A percentile compares a stretch with the other conserved stretches of the same genome.
phyloP scores from a whole-genome alignment of 225 moss, liverwort and hornwort species.

The Takakia lepidozioides region DNA sequence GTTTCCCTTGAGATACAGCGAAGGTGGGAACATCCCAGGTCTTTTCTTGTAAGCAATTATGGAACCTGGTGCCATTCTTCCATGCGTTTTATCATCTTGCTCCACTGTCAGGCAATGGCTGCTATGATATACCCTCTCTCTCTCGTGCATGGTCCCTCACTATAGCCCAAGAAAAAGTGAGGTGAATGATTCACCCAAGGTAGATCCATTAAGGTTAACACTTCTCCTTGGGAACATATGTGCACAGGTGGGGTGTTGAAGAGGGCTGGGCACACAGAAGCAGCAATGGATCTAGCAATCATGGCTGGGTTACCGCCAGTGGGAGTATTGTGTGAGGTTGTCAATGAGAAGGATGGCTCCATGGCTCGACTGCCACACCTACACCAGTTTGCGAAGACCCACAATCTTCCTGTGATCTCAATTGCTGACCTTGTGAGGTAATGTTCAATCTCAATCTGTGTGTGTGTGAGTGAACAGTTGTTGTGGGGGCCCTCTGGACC shows the following conservation, averaged over 20 bases:
- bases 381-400: constrained; percentile 53
- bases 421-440: constrained; percentile 93
- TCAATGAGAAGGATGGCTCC: constrained; percentile 67
- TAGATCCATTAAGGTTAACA: too few species aligned
- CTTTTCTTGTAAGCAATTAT: too few species aligned
- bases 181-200: too few species aligned
- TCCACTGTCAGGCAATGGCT: too few species aligned
- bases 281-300: constrained; percentile 68
- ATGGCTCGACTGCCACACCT: constrained; percentile 76
- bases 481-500: too few species aligned
- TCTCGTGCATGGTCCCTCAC: neutral
- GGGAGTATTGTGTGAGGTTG: constrained; percentile 89
- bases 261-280: constrained; percentile 93
- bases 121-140: neutral
- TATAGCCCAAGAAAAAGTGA: neutral
- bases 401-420: constrained; percentile 65
- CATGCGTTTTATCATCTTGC: too few species aligned
- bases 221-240: too few species aligned
- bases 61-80: too few species aligned
- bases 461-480: too few species aligned
- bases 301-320: constrained; percentile 74
- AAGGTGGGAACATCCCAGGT: constrained; percentile 36
- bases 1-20: constrained; percentile 78
- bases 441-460: too few species aligned
- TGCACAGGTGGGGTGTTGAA: constrained; percentile 64